Base-by-base conservation (phyloP, 2,329 filamentous ascomycete species). In the Neonectria punicea region DNA sequence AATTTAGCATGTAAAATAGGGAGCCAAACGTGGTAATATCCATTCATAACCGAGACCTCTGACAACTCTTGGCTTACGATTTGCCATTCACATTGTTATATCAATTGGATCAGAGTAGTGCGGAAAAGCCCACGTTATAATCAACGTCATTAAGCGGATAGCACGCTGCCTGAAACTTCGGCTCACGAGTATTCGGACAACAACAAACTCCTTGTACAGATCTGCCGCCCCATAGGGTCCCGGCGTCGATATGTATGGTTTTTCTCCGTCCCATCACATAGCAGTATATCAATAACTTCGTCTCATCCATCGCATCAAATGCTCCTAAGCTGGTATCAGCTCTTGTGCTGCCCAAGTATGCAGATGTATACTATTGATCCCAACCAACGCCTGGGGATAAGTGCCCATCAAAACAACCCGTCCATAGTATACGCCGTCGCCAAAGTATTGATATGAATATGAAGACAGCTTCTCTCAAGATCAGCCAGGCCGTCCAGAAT, bases 381-480 rank as follows among this genome's bases (percentile, higher is more conserved):
- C 55, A 61, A 44, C 46, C 41, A 46, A 65, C 74, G 74, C 73
- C 72, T 18, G 13, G 46, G 44, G 39, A 43, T n/a, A 43, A 43
- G n/a, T 43, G 39, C n/a, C 72, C 72, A 39, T 47, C 34, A 44
- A 55, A 70, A 66, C 51, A 65, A 63, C 67, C 71, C 64, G 58
- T 68, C 59, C 67, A 59, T 68, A 70, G 68, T 66, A 65, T 73
- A 69, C 63, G 72, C 69, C 73, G 65, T 65, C 58, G 68, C 68
- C 66, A 69, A 70, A 72, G 54, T 74, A 74, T 74, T 39, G 62
- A 74, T 70, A 74, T 74, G 73, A 73, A 74, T 63, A 59, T 53
- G 62, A 65, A 68, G 67, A 67, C 39, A 68, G 50, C 59, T 66
- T 65, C 56, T 70, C 69, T 66, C 60, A 68, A 65, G 65, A 74